These are phyloP conservation scores for Claviceps sp. DNA, from an alignment of 2,329 filamentous ascomycete species.

Conservation along the genomic window DNA sequence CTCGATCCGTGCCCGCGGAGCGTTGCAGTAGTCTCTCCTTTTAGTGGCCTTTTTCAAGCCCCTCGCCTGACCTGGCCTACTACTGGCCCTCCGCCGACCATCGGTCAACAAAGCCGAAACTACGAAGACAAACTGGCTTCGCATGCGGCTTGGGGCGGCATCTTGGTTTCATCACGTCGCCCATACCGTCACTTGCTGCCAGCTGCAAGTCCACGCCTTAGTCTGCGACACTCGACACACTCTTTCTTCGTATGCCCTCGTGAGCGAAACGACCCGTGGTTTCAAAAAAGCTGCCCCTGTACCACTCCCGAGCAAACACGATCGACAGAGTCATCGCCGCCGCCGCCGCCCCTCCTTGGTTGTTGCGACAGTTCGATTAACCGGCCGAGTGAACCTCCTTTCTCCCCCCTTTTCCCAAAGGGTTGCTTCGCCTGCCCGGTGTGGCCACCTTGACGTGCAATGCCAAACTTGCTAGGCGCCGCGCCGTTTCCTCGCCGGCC, in stretches of 20 bases:
- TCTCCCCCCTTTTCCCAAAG: neutral
- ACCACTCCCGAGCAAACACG: neutral
- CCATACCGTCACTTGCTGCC: too few relatives aligned
- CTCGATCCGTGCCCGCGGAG: too few relatives aligned
- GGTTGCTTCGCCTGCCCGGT: neutral
- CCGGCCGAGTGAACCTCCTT: neutral
- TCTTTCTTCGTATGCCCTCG: neutral
- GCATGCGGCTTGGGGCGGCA: too few relatives aligned
- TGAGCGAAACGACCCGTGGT: neutral
- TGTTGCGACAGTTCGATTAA: neutral
- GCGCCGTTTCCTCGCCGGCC: conserved; percentile 11
- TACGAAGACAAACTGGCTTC: too few relatives aligned
- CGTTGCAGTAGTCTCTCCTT: too few relatives aligned
- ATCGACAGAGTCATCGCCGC: neutral
- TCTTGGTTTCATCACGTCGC: neutral
- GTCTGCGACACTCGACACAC: neutral
- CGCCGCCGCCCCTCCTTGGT: neutral
- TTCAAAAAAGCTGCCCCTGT: neutral
- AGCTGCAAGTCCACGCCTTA: too few relatives aligned
- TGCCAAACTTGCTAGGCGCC: conserved; percentile 7
- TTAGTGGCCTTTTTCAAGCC: too few relatives aligned
- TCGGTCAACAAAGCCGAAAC: too few relatives aligned
- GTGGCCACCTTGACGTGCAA: neutral
- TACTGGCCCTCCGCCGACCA: too few relatives aligned
- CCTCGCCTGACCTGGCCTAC: too few relatives aligned